Evolutionary conservation across 345 rosid species (phyloP), one percentile per base, ranked within the genome.

Genomic region (Aethionema arabicum): DNA sequence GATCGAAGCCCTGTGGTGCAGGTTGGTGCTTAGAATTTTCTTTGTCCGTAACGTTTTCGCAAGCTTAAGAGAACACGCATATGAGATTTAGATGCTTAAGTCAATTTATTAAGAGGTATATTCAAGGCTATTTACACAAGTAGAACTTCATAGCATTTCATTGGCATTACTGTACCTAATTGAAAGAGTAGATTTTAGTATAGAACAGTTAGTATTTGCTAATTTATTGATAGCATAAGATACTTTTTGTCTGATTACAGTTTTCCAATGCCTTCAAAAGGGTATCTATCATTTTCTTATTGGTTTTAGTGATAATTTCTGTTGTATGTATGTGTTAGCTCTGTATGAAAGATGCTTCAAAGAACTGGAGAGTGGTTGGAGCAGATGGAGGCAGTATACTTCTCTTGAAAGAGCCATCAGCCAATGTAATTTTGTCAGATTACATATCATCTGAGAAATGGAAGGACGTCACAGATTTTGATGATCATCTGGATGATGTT

Each of bases 401-500:
- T 75, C 71, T 77, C 8, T 63, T 68, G 37, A 90, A 84, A 85
- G 99, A 87, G 70, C 92, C 97, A 66, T 80, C 91, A 2, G 95
- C 97, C 16, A 90, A 86, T 74, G 54, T 64, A 59, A 77, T 90
- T 51, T 63, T 93, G 36, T 61, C 65, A 55, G 99, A 90, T 79
- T 84, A 78, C 69, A 82, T 93, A 57, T 71, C 87, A 39, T 80
- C 92, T 3, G 80, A 70, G 72, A 93, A 90, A 74, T 87, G 95
- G 95, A 83, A 83, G 68, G 83, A 80, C 67, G 65, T 93, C 36
- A 85, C 85, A 15, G 97, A 93, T 74, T 79, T 93, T 65, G 95
- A 93, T 59, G 97, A 90, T 59, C 99, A 90, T 78, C 97, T 93
- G 32, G 99, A 90, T 43, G 87, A 90, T 72, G 67, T 90, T 32